Percentiles rank a stretch among this genome's conserved stretches.
These are phyloP conservation scores for Neurospora sp. DNA, from an alignment of 495 filamentous ascomycete species.

Conservation along the genomic window DNA sequence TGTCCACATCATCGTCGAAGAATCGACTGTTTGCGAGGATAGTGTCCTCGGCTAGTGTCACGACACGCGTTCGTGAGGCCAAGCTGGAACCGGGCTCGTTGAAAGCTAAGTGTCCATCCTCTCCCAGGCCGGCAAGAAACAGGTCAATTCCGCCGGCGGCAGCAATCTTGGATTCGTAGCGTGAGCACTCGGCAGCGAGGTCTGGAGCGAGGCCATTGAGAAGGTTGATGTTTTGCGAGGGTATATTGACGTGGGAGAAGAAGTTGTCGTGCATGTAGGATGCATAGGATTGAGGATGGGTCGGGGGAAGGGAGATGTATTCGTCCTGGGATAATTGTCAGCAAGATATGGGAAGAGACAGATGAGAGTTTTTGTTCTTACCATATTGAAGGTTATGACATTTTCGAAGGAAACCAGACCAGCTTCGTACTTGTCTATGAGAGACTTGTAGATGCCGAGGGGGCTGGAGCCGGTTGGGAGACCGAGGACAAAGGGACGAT, in stretches of 20 bases:
- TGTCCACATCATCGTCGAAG: constrained; percentile 60
- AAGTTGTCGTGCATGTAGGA: constrained; percentile 88
- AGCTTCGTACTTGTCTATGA: constrained; percentile 65
- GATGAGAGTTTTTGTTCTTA: constrained; percentile 25
- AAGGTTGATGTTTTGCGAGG: constrained; percentile 72
- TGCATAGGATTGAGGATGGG: constrained; percentile 78
- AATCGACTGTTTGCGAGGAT: constrained; percentile 79
- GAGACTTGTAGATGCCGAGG: constrained; percentile 63
- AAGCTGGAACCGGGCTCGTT: constrained; percentile 81
- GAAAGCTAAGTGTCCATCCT: constrained; percentile 83
- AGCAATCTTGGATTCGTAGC: constrained; percentile 71
- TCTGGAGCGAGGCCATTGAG: constrained; percentile 74
- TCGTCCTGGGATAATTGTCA: constrained; percentile 49
- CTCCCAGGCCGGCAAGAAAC: constrained; percentile 76
- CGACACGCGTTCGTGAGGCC: constrained; percentile 68
- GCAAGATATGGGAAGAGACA: not conserved
- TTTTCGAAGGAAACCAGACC: constrained; percentile 76
- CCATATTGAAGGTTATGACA: constrained; percentile 91
- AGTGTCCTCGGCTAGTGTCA: constrained; percentile 80
- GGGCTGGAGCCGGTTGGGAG: constrained; percentile 77
- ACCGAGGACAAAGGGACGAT: constrained; percentile 70
- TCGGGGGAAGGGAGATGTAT: constrained; percentile 71
- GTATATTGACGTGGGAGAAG: constrained; percentile 79
- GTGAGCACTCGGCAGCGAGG: constrained; percentile 64
- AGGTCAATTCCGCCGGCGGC: constrained; percentile 70